phyloP scores from a whole-genome alignment of 2,329 filamentous ascomycete species.

The Aspergillus pseudoterreus region DNA sequence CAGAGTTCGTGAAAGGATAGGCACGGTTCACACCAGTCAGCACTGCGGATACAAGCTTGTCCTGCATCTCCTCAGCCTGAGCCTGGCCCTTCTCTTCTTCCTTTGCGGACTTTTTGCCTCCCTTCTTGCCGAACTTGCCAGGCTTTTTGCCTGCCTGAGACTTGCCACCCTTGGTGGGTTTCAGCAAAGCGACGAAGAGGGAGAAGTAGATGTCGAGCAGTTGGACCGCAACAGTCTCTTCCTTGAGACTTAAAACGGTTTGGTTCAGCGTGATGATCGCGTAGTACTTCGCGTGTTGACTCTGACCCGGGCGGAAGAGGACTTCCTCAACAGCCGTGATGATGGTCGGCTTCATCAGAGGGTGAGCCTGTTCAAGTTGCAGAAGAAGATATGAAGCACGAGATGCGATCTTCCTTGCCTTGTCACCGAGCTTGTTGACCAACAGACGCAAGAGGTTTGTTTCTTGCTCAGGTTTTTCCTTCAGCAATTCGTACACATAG shows the following conservation, averaged over 20 bases:
- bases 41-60: constrained; percentile 89
- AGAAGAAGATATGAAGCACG: constrained; percentile 89
- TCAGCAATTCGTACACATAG: constrained; percentile 85
- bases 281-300: constrained; percentile 86
- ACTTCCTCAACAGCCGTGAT: constrained; percentile 84
- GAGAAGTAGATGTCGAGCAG: constrained; percentile 90
- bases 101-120: constrained; percentile 43
- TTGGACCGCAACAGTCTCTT: constrained; percentile 74
- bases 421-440: constrained; percentile 95
- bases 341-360: constrained; percentile 88
- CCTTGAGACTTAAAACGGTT: constrained; percentile 82
- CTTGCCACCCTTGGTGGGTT: constrained; percentile 50
- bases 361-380: constrained; percentile 83
- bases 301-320: constrained; percentile 82
- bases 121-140: constrained; percentile 35
- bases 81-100: constrained; percentile 32
- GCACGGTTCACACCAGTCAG: constrained; percentile 94
- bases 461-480: constrained; percentile 96
- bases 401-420: constrained; percentile 91
- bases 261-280: constrained; percentile 96
- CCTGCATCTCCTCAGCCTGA: constrained; percentile 67
- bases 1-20: constrained; percentile 83
- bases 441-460: constrained; percentile 85
- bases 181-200: constrained; percentile 78
- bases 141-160: constrained; percentile 30